Conservation (phyloP, 768 basidiomycete species). For the Paxillus ammoniavirescens region DNA sequence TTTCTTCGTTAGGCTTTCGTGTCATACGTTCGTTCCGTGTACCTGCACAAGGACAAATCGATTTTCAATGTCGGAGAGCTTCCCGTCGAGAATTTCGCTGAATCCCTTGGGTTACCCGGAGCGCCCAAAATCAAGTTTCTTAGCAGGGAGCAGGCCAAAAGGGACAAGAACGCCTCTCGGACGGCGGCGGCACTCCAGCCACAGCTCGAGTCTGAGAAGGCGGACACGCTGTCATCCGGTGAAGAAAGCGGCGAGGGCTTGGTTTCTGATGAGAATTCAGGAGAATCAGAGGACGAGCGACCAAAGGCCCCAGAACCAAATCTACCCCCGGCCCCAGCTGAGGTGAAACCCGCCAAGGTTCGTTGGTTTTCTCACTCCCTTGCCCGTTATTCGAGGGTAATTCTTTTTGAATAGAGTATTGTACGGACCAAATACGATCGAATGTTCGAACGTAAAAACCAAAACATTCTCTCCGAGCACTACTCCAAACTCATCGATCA, state of each 20-base stretch:
- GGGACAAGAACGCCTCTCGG: conserved; percentile 72
- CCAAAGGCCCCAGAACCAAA: not conserved
- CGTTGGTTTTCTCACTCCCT: conserved; percentile 6
- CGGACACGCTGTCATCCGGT: conserved; percentile 8
- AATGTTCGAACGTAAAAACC: conserved; percentile 97
- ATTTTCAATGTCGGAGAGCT: conserved; percentile 86
- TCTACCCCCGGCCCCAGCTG: not conserved
- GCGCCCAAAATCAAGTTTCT: conserved; percentile 94
- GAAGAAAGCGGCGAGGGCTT: conserved; percentile 17
- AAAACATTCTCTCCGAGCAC: conserved; percentile 86
- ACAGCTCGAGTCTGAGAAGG: conserved; percentile 25
- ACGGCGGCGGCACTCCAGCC: conserved; percentile 37
- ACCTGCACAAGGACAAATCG: conserved; percentile 91
- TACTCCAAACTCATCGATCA: conserved; percentile 87
- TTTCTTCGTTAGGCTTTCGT: conserved; percentile 73
- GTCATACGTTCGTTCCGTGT: conserved; percentile 89
- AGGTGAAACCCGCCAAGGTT: conserved; percentile 42
- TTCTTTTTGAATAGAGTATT: conserved; percentile 26
- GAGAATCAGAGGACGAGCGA: conserved; percentile 26
- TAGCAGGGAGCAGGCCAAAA: conserved; percentile 61
- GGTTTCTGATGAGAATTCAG: conserved; percentile 19
- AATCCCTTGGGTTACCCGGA: conserved; percentile 89
- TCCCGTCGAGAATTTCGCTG: conserved; percentile 81
- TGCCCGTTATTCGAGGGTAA: not conserved
- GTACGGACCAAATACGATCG: conserved; percentile 94